Base-by-base conservation (phyloP, 192 early-diverging fungal genomes). In the Mortierella antarctica region DNA sequence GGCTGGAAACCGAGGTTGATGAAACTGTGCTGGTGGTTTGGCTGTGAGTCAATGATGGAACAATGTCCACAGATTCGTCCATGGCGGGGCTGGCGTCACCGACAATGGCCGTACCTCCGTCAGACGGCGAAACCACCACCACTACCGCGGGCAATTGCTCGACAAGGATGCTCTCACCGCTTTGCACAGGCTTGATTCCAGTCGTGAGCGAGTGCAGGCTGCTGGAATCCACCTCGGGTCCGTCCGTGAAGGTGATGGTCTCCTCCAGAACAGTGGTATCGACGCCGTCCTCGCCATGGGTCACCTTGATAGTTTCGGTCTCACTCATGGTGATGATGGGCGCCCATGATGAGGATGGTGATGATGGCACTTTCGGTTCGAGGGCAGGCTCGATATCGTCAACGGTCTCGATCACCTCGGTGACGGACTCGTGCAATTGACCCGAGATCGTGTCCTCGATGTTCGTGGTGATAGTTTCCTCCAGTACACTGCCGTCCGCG, bases 121-220 rank as follows among this genome's bases (percentile, higher is more conserved):
- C 44, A 6, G 42, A 9, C 3, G 54, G 10, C 17, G 59, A 12
- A 31, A 41, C 21, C 46, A 51, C 56, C 21, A 77, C 52, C 20
- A 53, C 40, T 3, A 59, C 47, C 40, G 53, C 76, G 15, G 76
- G 69, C 20, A 45, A 39, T 39, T 65, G 63, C 46, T 71, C 69
- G 9, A 79, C 63, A 46, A 79, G 13, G 39, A 79, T 21, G 14
- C 63, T 79, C 69, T 79, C 76, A 0, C 69, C 64, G n/a, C 50
- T n/a, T 31, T 54, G 10, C 12, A 79, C 47, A 31, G 76, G 76
- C 47, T 65, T 65, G 69, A 67, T 67, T 3, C 44, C 63, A 0
- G 76, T 79, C 7, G 76, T 79, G 42, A 71, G 68, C 2, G 48
- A 61, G 23, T 79, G 69, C 11, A 79, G 47, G 31, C 69, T 66